Conservation (phyloP, 208 protist genomes). For the Leishmania mexicana region DNA sequence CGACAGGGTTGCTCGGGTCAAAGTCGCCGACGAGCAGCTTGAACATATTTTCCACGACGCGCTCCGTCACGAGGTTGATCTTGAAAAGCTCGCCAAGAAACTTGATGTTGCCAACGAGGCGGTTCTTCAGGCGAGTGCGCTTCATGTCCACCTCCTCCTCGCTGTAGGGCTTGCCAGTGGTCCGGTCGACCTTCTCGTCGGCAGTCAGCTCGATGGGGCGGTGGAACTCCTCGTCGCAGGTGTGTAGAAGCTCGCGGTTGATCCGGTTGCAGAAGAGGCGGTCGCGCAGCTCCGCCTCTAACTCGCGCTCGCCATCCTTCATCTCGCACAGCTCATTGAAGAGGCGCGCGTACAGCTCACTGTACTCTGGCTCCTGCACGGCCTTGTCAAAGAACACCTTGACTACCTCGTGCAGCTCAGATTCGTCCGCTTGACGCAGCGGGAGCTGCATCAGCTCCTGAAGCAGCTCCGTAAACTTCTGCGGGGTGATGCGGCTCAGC, state of each 20-base stretch:
- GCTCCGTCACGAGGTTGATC: slow-evolving; percentile 60
- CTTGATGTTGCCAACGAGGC: slow-evolving; percentile 84
- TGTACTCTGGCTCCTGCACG: slow-evolving; percentile 82
- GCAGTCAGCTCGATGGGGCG: slow-evolving; percentile 66
- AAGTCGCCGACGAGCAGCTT: slow-evolving; percentile 63
- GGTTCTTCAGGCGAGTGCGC: slow-evolving; percentile 65
- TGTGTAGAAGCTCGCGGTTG: slow-evolving; percentile 51
- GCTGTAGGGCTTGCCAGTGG: slow-evolving; percentile 53
- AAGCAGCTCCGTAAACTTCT: slow-evolving; percentile 78
- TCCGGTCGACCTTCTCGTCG: slow-evolving; percentile 76
- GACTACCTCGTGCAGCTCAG: slow-evolving; percentile 83
- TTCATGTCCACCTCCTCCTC: slow-evolving; percentile 79
- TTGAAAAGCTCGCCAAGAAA: slow-evolving; percentile 89
- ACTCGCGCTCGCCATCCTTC: slow-evolving; percentile 56
- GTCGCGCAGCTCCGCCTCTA: slow-evolving; percentile 55
- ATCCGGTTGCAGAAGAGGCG: slow-evolving; percentile 71
- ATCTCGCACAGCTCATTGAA: slow-evolving; percentile 67
- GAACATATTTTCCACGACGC: slow-evolving; percentile 72
- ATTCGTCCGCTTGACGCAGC: slow-evolving; percentile 73
- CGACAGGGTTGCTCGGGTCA: slow-evolving; percentile 42
- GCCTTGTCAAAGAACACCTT: slow-evolving; percentile 90
- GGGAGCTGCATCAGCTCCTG: slow-evolving; percentile 80
- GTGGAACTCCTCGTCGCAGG: slow-evolving; percentile 75
- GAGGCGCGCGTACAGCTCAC: slow-evolving; percentile 74
- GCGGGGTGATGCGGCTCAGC: slow-evolving; percentile 79